Evolutionary conservation across 345 rosid genomes (phyloP), one percentile per base, ranked within the genome.

Genomic region (Rhodamnia argentea): DNA sequence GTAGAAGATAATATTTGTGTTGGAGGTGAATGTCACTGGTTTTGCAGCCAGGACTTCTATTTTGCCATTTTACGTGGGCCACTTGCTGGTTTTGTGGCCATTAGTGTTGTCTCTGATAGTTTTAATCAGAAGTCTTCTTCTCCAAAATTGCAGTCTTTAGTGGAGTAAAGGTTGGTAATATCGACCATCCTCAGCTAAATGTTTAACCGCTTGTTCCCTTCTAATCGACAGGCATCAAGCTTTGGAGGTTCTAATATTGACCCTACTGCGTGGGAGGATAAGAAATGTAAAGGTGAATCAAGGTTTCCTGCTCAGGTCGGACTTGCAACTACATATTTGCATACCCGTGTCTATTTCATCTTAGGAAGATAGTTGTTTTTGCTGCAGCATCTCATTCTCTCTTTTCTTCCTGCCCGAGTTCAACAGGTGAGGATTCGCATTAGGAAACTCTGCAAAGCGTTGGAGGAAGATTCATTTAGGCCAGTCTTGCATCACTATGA

Each of bases 221-320:
- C 64, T 85, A 78, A 56, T 76, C 84, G 51, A 89, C 91, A 97
- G 99, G 99, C 99, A 84, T 89, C 94, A 85, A 92, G 96, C 88
- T 97, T 97, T 92, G 99, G 99, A 81, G 99, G 99, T 87, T 94
- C 98, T 32, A 96, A 97, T 91, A 97, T 97, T 44, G 99, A 97
- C 88, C 98, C 99, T 84, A 97, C 99, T 90, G 99, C 99, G 47
- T 97, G 99, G 99, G 99, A 96, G 91, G 99, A 97, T 92, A 97
- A 96, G 86, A 97, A 97, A 87, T 94, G 96, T 90, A 97, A 97
- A 94, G 99, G 99, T 44, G 99, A 97, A 89, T 96, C 99, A 10
- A 94, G 99, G 90, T 97, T 97, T 84, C 99, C 99, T 86, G 99
- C 99, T 87, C 99, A 97, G 96, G 99, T 97, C 58, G 87, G 70